phyloP scores from a whole-genome alignment of 768 basidiomycete genomes.

The Kwoniella shandongensis region DNA sequence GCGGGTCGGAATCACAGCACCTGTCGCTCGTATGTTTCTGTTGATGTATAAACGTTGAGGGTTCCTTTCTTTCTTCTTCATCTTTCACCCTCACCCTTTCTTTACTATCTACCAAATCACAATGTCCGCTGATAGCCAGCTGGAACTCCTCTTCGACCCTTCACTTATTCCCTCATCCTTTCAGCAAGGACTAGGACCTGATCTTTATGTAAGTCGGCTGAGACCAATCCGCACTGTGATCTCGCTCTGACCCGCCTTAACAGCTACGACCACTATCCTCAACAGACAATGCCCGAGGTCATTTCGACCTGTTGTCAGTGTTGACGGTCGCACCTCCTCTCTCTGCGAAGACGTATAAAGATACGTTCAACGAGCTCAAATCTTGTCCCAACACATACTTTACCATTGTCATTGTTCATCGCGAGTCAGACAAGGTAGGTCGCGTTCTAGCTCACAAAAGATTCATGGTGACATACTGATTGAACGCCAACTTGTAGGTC shows the following conservation, averaged over 20 bases:
- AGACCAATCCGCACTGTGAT: background rate
- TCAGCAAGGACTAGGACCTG: conserved; percentile 10
- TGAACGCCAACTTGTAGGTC: conserved; percentile 55
- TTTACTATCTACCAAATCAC: background rate
- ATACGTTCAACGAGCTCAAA: conserved; percentile 39
- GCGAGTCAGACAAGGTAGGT: conserved; percentile 60
- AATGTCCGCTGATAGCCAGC: conserved; percentile 9
- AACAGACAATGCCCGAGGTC: conserved; percentile 76
- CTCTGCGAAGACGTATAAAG: conserved; percentile 66
- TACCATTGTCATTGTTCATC: conserved; percentile 77
- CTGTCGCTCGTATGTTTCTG: too few relatives aligned
- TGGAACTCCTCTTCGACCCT: conserved; percentile 21
- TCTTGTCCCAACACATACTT: conserved; percentile 65
- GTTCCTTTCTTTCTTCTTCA: background rate
- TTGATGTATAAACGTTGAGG: too few relatives aligned
- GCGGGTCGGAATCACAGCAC: too few relatives aligned
- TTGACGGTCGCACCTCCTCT: conserved; percentile 70
- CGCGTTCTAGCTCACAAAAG: background rate
- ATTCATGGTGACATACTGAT: background rate
- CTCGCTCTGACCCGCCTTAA: background rate
- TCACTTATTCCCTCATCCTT: conserved; percentile 15
- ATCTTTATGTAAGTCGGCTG: conserved; percentile 16
- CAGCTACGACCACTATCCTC: conserved; percentile 88
- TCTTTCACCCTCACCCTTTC: background rate
- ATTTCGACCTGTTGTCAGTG: conserved; percentile 75